These are phyloP conservation scores for Eucalyptus lansdowneana DNA, from an alignment of 345 rosid species.

Conservation along the genomic window DNA sequence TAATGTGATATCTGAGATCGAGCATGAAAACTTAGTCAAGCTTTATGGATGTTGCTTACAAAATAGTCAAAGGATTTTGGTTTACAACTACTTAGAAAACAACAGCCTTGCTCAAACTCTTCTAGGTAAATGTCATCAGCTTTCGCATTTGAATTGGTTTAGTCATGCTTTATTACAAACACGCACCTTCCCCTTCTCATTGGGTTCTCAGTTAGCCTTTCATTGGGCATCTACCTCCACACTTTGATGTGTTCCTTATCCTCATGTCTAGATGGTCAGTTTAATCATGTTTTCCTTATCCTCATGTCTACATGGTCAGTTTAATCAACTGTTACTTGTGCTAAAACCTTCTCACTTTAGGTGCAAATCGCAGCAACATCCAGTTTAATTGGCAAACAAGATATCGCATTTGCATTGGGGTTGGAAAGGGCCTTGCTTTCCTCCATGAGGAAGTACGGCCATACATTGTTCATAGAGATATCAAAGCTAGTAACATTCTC, in stretches of 20 bases:
- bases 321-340: not conserved
- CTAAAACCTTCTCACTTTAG: not conserved
- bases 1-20: conserved; percentile 54
- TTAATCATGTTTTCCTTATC: not conserved
- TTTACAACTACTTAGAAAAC: conserved; percentile 85
- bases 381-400: conserved; percentile 75
- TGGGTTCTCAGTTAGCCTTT: not conserved
- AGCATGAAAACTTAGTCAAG: conserved; percentile 80
- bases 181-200: not conserved
- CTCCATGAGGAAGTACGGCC: conserved; percentile 88
- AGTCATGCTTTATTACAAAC: not conserved
- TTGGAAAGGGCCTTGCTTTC: conserved; percentile 78
- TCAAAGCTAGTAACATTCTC: conserved; percentile 93
- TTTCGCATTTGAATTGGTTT: not conserved
- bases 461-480: conserved; percentile 80
- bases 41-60: conserved; percentile 90
- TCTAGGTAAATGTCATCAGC: conserved; percentile 33
- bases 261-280: not conserved
- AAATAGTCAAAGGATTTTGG: conserved; percentile 69
- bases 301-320: not conserved
- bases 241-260: not conserved
- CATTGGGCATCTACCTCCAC: not conserved
- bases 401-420: conserved; percentile 55
- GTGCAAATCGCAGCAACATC: conserved; percentile 37
- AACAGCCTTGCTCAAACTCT: conserved; percentile 83